Evolutionary conservation across 1,284 basidiomycete genomes (phyloP), one percentile per base, ranked within the genome.

Genomic region (Entoloma clypeatum): DNA sequence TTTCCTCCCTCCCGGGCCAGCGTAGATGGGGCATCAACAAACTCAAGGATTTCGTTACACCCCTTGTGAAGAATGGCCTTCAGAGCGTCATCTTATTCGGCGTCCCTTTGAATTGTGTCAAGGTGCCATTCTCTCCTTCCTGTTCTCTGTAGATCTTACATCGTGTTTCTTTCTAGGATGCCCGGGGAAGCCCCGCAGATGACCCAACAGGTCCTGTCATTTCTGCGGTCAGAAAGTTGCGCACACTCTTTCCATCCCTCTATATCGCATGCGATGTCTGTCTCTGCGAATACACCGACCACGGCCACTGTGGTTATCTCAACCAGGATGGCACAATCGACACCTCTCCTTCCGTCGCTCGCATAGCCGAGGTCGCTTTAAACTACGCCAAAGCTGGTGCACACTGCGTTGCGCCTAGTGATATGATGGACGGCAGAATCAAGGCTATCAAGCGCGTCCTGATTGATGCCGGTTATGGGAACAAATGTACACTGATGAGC

Each of bases 341-440:
- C 63, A 81, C 81, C 32, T 70, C 68, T 9, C 80, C 81, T 8
- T 93, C 89, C 9, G 90, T 92, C 4, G 72, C 72, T 21, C 85
- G 95, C 41, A 86, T 99, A 43, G 92, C 92, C 0, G 74, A 96
- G 56, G 94, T 99, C 14, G 93, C 96, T 0, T 72, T 98, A 35
- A 83, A 78, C 53, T 99, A 99, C 54, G 95, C 95, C 2, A 75
- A 77, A 48, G 96, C 95, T 0, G 96, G 96, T 8, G 96, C 92
- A 0, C 92, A 99, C 64, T 95, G 93, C 57, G 95, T 99, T 44
- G 96, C 96, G 1, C 96, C 96, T 2, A 96, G 92, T 59, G 96
- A 99, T 64, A 99, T 99, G 96, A 99, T 99, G 94, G 96, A 99
- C 60, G 95, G 94, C 0, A 75, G 95, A 17, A 84, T 99, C 46